Evolutionary conservation across 208 protist species (phyloP).

Genomic region (Acanthamoeba triangularis): DNA sequence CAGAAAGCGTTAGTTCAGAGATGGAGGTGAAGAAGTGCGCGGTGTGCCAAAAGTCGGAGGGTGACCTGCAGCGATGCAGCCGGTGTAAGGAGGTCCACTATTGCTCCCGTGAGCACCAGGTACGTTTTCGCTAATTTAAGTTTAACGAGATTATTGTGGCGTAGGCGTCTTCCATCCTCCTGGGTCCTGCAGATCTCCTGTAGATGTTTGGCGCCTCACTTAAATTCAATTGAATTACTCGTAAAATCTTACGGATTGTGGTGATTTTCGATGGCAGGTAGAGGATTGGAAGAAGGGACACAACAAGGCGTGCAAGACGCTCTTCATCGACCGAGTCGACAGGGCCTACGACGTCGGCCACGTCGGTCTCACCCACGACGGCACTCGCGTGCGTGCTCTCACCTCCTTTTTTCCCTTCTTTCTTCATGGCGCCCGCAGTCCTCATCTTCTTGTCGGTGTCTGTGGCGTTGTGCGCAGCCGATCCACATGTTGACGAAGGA

Average conservation of each 20-base stretch:
- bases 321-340: conserved; percentile 59
- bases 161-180: too few species aligned
- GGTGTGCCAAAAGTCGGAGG: conserved; percentile 22
- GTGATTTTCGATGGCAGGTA: background rate
- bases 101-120: conserved; percentile 43
- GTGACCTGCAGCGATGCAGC: conserved; percentile 57
- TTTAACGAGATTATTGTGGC: background rate
- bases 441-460: background rate
- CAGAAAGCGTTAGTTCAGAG: background rate
- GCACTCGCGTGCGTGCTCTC: background rate
- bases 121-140: background rate
- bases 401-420: background rate
- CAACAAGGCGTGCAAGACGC: background rate
- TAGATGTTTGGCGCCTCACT: too few species aligned
- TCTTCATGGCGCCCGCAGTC: too few species aligned
- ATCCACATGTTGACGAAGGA: conserved; percentile 51
- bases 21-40: conserved; percentile 33
- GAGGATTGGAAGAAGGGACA: conserved; percentile 61
- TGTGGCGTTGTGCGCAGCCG: background rate
- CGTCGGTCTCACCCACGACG: conserved; percentile 6
- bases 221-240: background rate
- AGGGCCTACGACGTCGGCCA: conserved; percentile 42
- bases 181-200: too few species aligned
- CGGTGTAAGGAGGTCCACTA: conserved; percentile 57
- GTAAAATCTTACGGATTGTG: background rate